Base-by-base conservation (phyloP, 2,329 filamentous ascomycete species). In the Ophiocordyceps australis region DNA sequence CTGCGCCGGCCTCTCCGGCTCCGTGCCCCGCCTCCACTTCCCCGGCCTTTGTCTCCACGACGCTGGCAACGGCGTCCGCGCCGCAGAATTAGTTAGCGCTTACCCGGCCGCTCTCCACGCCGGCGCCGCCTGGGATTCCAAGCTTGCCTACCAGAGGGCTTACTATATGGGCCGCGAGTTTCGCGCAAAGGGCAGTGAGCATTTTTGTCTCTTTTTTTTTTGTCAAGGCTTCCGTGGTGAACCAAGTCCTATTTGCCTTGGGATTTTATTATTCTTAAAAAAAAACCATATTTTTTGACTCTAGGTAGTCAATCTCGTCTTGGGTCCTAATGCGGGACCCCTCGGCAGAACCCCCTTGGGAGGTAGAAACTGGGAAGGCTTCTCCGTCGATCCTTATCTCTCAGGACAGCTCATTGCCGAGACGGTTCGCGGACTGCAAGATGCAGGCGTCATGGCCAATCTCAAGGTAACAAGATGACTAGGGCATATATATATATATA, bases 401-500 rank as follows among this genome's bases (percentile, higher is more conserved):
- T 73, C 76, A 2, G 81, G 79, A 13, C 59, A 70, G 30, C 56
- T 78, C 29, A 74, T 76, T 31, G 65, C 65, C n/a, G 65, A 80
- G 39, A 77, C 75, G 2, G 67, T 86, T 37, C 59, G 65, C 33
- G 80, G 78, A 17, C 78, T 82, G 27, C 80, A 89, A 43, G 68
- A 74, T 39, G 71, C 73, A 4, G 80, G 80, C 38, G 71, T 86
- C 20, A 76, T 91, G 44, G 78, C 81, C 29, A 80, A 73, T 53
- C 71, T 58, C 58, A 86, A 65, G 46, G 55, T 56, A 8, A 4
- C 5, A 10, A 4, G 5, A n/a, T n/a, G n/a, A n/a, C n/a, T n/a
- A n/a, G n/a, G n/a, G n/a, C n/a, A n/a, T n/a, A n/a, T n/a, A n/a
- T n/a, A n/a, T n/a, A n/a, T n/a, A n/a, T n/a, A n/a, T n/a, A n/a